Evolutionary conservation across 2,329 filamentous ascomycete species (phyloP), one percentile per base, ranked within the genome.

Genomic region (Pseudogymnoascus sp.): DNA sequence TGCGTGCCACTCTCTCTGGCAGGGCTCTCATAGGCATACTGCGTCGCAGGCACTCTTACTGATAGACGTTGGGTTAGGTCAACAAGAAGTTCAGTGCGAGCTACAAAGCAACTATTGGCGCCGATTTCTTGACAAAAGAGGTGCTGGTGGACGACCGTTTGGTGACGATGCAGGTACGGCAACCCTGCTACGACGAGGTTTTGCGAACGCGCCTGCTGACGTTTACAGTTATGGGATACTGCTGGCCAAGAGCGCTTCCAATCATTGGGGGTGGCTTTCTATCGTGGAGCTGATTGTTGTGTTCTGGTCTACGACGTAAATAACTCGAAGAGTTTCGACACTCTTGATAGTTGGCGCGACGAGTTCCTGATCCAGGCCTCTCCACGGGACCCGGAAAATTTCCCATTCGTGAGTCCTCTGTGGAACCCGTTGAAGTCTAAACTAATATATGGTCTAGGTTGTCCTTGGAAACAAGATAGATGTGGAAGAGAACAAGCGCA

Each of bases 1-100:
- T 97, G 87, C 77, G 90, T 72, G 64, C 59, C 64, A 67, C 66
- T 60, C 62, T 34, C 34, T 62, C 62, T 64, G 25, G 25, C 50
- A 21, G 50, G 2, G 50, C 50, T 34, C 16, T 18, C 28, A 12
- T 4, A 21, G 34, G 18, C 36, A 40, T 25, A 5, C 50, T 62
- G 37, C n/a, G 25, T 16, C 50, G 28, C 28, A 56, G 28, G 5
- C n/a, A 56, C 21, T 28, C 28, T 34, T 38, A 38, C 59, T 38
- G 34, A 60, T 38, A 60, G 18, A 23, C 14, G 50, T 64, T 63
- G 63, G 62, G 56, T 69, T 70, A 97, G 93, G 93, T 99, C 85
- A 99, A 99, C 84, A 99, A 99, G 82, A 97, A 99, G 78, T 99
- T 99, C 82, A 97, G 93, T 76, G 93, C 93, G 70, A 97, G 93